Percentiles rank a stretch among this genome's conserved stretches.
Evolutionary conservation across 768 basidiomycete genomes (phyloP).

Genomic region (Pisolithus sp.): DNA sequence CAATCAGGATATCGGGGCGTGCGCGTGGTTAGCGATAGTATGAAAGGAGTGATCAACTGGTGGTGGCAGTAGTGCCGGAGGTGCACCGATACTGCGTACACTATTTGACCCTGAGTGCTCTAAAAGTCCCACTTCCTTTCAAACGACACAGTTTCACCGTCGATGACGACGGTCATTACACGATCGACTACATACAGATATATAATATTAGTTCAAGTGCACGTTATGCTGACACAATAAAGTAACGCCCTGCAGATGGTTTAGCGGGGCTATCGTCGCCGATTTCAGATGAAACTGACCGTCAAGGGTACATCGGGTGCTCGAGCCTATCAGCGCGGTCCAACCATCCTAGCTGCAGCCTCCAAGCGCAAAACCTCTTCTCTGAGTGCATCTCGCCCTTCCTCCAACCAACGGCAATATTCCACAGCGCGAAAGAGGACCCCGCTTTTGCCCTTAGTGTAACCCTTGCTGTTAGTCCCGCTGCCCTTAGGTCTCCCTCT

Average conservation of each 20-base stretch:
- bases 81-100: too few relatives aligned
- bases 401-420: slow-evolving; percentile 82
- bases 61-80: too few relatives aligned
- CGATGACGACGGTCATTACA: too few relatives aligned
- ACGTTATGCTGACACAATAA: background rate
- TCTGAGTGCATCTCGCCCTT: slow-evolving; percentile 64
- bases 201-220: too few relatives aligned
- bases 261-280: background rate
- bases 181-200: too few relatives aligned
- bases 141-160: too few relatives aligned
- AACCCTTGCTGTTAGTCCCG: slow-evolving; percentile 54
- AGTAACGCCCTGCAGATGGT: background rate
- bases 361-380: slow-evolving; percentile 67
- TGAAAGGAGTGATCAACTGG: background rate
- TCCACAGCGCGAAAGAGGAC: slow-evolving; percentile 83
- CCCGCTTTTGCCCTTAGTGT: slow-evolving; percentile 83
- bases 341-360: slow-evolving; percentile 52
- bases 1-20: background rate
- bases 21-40: too few relatives aligned
- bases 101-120: background rate
- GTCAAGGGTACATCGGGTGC: background rate
- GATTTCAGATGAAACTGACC: slow-evolving; percentile 11
- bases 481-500: slow-evolving; percentile 78
- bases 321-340: slow-evolving; percentile 5
- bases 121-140: too few relatives aligned